Conservation (phyloP, 2,329 filamentous ascomycete genomes). For the Epichloe elymi region DNA sequence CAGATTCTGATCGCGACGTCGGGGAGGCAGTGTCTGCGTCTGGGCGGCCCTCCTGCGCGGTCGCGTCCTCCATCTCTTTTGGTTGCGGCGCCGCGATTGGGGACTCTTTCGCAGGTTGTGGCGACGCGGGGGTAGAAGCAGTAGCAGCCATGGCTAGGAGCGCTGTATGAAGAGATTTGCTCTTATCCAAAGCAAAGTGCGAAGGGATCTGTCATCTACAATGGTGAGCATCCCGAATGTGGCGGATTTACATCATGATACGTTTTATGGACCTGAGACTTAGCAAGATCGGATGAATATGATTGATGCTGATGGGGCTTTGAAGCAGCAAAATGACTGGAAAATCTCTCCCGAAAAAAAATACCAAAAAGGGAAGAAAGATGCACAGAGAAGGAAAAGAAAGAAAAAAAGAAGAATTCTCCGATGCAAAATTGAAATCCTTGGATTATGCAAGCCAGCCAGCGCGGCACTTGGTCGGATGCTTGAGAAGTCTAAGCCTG, state of each 20-base stretch:
- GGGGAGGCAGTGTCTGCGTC: background rate
- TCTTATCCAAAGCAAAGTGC: constrained; percentile 5
- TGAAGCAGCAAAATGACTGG: background rate
- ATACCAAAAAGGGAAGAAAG: background rate
- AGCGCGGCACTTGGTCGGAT: too few species aligned
- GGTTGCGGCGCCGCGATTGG: constrained; percentile 8
- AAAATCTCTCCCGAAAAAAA: background rate
- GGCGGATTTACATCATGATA: constrained; percentile 20
- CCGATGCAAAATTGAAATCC: too few species aligned
- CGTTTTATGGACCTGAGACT: constrained; percentile 24
- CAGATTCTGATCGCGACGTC: background rate
- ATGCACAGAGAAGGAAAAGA: background rate
- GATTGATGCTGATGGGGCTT: background rate
- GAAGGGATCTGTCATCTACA: constrained; percentile 19
- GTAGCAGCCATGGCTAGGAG: constrained; percentile 4
- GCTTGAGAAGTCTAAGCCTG: background rate
- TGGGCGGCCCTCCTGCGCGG: background rate
- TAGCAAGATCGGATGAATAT: constrained; percentile 12
- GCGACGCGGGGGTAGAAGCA: background rate
- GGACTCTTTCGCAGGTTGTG: constrained; percentile 7
- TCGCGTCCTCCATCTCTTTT: constrained; percentile 4
- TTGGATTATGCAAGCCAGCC: background rate
- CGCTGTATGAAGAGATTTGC: background rate
- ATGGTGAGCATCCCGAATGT: constrained; percentile 24
- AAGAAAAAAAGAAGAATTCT: too few species aligned